phyloP scores from a whole-genome alignment of 2,329 filamentous ascomycete genomes.

The Drechmeria coniospora region DNA sequence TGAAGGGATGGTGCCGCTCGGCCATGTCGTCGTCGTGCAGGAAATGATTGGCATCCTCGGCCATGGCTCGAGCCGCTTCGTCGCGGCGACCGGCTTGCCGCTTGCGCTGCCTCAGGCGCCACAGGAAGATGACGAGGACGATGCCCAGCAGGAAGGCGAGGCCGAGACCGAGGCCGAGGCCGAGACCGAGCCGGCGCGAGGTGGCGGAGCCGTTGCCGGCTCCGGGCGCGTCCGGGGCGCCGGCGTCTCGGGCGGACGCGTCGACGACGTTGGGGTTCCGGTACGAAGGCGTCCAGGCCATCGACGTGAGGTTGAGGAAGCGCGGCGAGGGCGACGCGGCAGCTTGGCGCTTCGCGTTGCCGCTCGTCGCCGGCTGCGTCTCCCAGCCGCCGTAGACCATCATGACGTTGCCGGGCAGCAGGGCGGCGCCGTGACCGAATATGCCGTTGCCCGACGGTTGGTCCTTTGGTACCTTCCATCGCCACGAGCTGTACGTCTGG shows the following conservation, averaged over 20 bases:
- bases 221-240: constrained; percentile 9
- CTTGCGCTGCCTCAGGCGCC: constrained; percentile 25
- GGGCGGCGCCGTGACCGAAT: constrained; percentile 47
- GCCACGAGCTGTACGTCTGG: constrained; percentile 59
- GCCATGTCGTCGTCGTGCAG: constrained; percentile 30
- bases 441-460: constrained; percentile 32
- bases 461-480: constrained; percentile 47
- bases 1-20: constrained; percentile 18
- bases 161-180: constrained; percentile 45
- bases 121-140: constrained; percentile 33
- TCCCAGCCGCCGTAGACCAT: constrained; percentile 50
- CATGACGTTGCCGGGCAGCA: constrained; percentile 53
- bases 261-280: constrained; percentile 25
- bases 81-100: constrained; percentile 25
- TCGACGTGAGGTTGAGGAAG: constrained; percentile 44
- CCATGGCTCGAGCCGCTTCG: constrained; percentile 30
- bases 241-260: constrained; percentile 1
- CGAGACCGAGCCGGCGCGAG: constrained; percentile 34
- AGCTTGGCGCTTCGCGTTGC: constrained; percentile 18
- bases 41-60: constrained; percentile 33
- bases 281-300: constrained; percentile 36
- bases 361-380: constrained; percentile 19
- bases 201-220: constrained; percentile 7
- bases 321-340: constrained; percentile 14
- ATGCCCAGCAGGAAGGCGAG: constrained; percentile 31